These are phyloP conservation scores for Diaporthe citriasiana DNA, from an alignment of 2,329 filamentous ascomycete species.

Conservation along the genomic window DNA sequence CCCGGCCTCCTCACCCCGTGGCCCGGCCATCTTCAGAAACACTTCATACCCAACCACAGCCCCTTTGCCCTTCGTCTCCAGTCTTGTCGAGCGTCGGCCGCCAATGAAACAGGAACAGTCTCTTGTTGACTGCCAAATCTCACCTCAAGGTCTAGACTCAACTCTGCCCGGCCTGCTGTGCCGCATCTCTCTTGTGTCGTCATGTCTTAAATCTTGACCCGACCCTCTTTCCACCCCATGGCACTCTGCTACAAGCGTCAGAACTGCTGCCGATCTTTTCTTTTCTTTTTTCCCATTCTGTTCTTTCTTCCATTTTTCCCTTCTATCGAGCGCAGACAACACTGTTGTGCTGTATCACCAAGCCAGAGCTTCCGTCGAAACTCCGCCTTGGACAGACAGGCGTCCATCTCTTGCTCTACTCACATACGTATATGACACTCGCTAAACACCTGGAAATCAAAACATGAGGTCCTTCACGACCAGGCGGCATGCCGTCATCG, in stretches of 20 bases:
- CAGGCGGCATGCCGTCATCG: slow-evolving; percentile 26
- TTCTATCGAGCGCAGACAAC: background rate
- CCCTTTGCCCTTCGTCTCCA: slow-evolving; percentile 1
- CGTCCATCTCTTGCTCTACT: background rate
- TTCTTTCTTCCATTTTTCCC: background rate
- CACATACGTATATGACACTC: background rate
- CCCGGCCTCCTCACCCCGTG: slow-evolving; percentile 25
- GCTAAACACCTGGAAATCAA: background rate
- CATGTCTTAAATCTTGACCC: slow-evolving; percentile 34
- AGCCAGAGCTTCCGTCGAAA: background rate
- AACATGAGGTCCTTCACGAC: background rate
- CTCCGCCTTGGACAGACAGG: background rate
- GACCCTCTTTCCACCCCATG: slow-evolving; percentile 16
- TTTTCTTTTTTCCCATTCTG: background rate
- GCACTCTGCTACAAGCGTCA: slow-evolving; percentile 5
- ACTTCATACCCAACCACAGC: slow-evolving; percentile 14
- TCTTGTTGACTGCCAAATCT: slow-evolving; percentile 14
- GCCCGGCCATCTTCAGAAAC: slow-evolving; percentile 26
- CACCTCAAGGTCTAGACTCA: slow-evolving; percentile 1
- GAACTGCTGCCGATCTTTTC: slow-evolving; percentile 27
- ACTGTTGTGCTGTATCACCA: background rate
- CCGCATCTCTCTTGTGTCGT: background rate
- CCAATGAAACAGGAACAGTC: slow-evolving; percentile 31
- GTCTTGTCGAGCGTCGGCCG: background rate
- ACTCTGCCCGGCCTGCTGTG: background rate